Evolutionary conservation across 179 eudicot species (phyloP), one percentile per base, ranked within the genome.

Genomic region (Dionaea muscipula): DNA sequence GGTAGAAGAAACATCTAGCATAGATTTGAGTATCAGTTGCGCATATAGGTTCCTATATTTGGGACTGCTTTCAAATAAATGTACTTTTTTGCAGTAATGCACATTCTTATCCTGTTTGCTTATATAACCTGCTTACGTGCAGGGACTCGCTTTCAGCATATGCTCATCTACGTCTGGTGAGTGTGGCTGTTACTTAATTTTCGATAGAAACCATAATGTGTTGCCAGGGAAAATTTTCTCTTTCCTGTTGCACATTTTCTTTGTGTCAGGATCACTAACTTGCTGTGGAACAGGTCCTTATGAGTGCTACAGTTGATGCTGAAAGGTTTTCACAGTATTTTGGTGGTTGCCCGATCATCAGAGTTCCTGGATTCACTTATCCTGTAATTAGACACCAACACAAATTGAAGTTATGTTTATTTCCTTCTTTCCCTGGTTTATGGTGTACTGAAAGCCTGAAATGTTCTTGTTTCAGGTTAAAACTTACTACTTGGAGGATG

Each of bases 291-390:
- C 76, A 93, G 99, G 82, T 93, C 51, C 62, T 93, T 17, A 93
- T 93, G 99, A 93, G 99, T 72, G 99, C 99, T 48, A 93, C 99
- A 15, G 56, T 93, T 55, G 96, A 93, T 68, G 96, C 99, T 24
- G 99, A 93, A 66, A 79, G 96, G 27, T 93, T 85, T 74, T 88
- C 99, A 39, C 62, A 76, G 22, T 93, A 93, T 66, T 93, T 93
- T 75, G 95, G 99, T 63, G 96, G 93, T 73, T 85, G 87, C 53
- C 89, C 99, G n/a, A 53, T 89, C 56, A 79, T 93, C 66, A 79
- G 76, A 51, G 94, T 88, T 37, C 99, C 99, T 31, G 96, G 99
- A 19, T 93, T 93, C 58, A 93, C 99, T 61, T 74, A 88, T 78
- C 96, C 96, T 75, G 99, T 93, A 83, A 72, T 64, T 61, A 60